These are phyloP conservation scores for Colletotrichum brevisporum DNA, from an alignment of 2,329 filamentous ascomycete genomes.

Conservation along the genomic window DNA sequence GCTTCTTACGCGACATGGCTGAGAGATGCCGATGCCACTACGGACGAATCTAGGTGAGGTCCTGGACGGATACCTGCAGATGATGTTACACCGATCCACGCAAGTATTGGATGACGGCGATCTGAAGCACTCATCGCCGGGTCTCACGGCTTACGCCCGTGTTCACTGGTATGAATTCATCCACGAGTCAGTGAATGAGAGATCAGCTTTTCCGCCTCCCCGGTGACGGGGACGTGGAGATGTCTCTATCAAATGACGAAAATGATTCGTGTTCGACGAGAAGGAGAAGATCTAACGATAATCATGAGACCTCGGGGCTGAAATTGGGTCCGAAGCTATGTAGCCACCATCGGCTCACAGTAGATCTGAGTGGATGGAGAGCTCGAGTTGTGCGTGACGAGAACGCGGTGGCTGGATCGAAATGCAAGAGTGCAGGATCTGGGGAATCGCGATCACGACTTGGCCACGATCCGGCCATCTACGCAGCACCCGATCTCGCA, in stretches of 20 bases:
- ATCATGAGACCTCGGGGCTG: constrained; percentile 8
- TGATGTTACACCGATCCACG: constrained; percentile 23
- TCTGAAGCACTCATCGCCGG: constrained; percentile 6
- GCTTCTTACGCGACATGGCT: not conserved
- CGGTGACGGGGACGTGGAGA: constrained; percentile 18
- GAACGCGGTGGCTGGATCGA: constrained; percentile 31
- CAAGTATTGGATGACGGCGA: constrained; percentile 31
- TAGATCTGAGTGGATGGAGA: not conserved
- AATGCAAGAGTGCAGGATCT: constrained; percentile 39
- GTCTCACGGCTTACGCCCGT: constrained; percentile 6
- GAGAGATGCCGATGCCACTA: not conserved
- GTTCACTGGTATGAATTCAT: constrained; percentile 16
- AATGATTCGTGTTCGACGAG: constrained; percentile 2
- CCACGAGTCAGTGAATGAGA: constrained; percentile 21
- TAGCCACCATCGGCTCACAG: not conserved
- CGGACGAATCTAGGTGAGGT: constrained; percentile 13
- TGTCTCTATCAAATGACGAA: constrained; percentile 11
- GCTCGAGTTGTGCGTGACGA: not conserved
- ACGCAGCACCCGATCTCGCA: constrained; percentile 9
- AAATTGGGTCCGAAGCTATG: not conserved
- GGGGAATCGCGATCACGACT: not conserved
- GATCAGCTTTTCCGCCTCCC: constrained; percentile 11
- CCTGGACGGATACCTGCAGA: constrained; percentile 20
- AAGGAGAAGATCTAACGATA: constrained; percentile 10
- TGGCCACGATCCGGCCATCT: not conserved